Conservation (phyloP, 768 basidiomycete genomes). For the Daedaleopsis nitida region DNA sequence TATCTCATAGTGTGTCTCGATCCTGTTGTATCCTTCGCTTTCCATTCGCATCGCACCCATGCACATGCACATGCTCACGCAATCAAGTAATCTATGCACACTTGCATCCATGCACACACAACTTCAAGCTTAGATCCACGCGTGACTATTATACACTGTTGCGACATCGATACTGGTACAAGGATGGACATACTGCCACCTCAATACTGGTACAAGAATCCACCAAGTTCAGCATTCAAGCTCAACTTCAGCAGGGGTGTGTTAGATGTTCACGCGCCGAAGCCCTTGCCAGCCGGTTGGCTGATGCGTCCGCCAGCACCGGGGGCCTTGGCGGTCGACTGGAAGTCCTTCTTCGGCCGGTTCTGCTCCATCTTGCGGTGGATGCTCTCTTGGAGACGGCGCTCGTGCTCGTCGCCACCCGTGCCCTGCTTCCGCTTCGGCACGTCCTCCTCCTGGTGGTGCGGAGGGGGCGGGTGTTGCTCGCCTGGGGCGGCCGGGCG, state of each 20-base stretch:
- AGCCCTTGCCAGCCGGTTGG: slow-evolving; percentile 21
- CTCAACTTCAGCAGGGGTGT: background rate
- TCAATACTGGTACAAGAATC: background rate
- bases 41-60: slow-evolving; percentile 19
- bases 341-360: slow-evolving; percentile 21
- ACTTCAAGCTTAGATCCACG: background rate
- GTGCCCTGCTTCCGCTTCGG: slow-evolving; percentile 23
- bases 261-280: slow-evolving; percentile 11
- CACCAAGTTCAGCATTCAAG: background rate
- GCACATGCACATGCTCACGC: slow-evolving; percentile 19
- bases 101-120: slow-evolving; percentile 15
- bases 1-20: slow-evolving; percentile 11
- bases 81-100: slow-evolving; percentile 21
- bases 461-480: slow-evolving; percentile 6
- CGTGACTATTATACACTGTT: background rate
- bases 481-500: slow-evolving; percentile 25
- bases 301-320: slow-evolving; percentile 20
- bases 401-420: slow-evolving; percentile 27
- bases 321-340: slow-evolving; percentile 4
- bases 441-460: slow-evolving; percentile 22
- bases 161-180: background rate
- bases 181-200: background rate
- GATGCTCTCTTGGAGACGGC: slow-evolving; percentile 23
- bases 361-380: slow-evolving; percentile 24
- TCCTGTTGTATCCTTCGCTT: slow-evolving; percentile 20